Base-by-base conservation (phyloP, 352 stramenopile genomes). In the Phytophthora colocasiae region DNA sequence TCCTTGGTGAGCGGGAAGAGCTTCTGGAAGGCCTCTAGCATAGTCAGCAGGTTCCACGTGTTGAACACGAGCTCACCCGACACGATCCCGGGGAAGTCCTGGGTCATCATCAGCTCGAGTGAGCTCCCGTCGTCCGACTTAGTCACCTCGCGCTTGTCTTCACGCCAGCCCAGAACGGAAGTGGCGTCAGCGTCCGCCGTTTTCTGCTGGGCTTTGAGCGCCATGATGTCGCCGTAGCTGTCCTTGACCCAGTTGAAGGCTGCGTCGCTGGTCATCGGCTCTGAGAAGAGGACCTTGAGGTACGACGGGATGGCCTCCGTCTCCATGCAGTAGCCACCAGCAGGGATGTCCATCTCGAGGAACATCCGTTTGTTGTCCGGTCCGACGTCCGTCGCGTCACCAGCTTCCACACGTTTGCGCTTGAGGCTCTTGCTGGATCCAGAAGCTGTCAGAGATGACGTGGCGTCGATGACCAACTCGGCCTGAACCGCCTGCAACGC, bases 161-260 rank as follows among this genome's bases (percentile, higher is more conserved):
- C 60, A 49, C 70, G 60, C 73, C 73, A 81, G 49, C 73, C 73
- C n/a, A 78, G 46, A 36, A 81, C 22, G 2, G 64, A 69, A 1
- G 31, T 38, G 14, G 29, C 36, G 7, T 34, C 14, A 6, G 27
- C 12, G 17, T 72, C 63, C 1, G 29, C n/a, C 3, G 41, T 36
- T 31, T 69, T 65, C 31, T 75, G 70, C 57, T 75, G 70, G 36
- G 58, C 43, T 36, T 81, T 69, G 3, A 77, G 58, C 11, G 54
- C 38, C 73, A 81, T 81, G 27, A 81, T 81, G 51, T 81, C 73
- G 2, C 58, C 43, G 56, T 81, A 81, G 67, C 73, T 78, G 45
- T 81, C 69, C 56, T 81, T 81, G 54, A 81, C 73, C 73, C 73
- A 81, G 66, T 81, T 75, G 45, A 81, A 81, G 11, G 73, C 73